Evolutionary conservation across 208 protist species (phyloP), one percentile per base, ranked within the genome.

Genomic region (Trypanosoma melophagium): DNA sequence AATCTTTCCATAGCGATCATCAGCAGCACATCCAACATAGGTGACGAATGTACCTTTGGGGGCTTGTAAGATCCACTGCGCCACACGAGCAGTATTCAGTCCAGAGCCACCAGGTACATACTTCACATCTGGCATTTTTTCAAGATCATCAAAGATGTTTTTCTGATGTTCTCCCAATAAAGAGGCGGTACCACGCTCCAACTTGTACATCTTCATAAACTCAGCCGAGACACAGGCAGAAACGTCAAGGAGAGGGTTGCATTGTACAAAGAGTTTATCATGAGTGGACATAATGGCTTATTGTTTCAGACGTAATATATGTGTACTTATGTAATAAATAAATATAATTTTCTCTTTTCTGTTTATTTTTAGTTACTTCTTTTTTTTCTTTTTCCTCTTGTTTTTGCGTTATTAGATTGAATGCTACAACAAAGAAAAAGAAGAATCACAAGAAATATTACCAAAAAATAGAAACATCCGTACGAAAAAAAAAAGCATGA

Each of bases 181-280:
- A 50, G 95, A 97, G 40, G 53, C 58, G 66, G 81, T 67, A 66
- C 80, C 88, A 21, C 83, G 77, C 74, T 87, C 49, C 35, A 96
- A 45, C 38, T 92, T 82, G 65, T 97, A 99, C 87, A 98, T 98
- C 17, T 58, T 75, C 25, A 99, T 76, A 52, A 99, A 89, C 0
- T 67, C 88, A 8, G 89, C 83, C 60, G 86, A 71, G 49, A 99
- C 98, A 13, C 83, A 16, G 17, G 97, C 97, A 8, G 94, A 98
- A 74, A 99, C 98, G 80, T 99, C 98, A 25, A 99, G 92, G 56
- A 99, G 89, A 22, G 98, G 98, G 83, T 99, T 99, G 77, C 98
- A 98, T 62, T 94, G 86, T 24, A 94, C 66, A 67, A 93, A 93
- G 35, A 93, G 60, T 60, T 77, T 77, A 14, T 31, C 68, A 31